phyloP scores from a whole-genome alignment of 2,329 filamentous ascomycete genomes.

The Akanthomyces muscarius region DNA sequence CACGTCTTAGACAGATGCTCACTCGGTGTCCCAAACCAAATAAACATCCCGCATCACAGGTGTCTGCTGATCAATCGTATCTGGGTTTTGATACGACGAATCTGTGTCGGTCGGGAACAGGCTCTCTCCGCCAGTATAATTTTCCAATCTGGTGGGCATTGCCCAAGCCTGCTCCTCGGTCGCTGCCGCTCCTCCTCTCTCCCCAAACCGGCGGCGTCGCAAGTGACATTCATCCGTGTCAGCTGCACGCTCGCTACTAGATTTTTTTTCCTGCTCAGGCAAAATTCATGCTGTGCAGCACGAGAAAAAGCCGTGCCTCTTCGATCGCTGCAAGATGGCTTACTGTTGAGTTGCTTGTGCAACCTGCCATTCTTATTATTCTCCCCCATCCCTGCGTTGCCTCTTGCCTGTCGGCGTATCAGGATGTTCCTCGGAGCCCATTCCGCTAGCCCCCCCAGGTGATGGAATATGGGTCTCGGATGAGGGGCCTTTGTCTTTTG shows the following conservation, averaged over 20 bases:
- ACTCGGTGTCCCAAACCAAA: not conserved
- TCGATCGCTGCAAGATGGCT: slow-evolving; percentile 12
- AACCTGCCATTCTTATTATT: not conserved
- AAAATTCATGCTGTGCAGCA: not conserved
- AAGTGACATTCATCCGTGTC: not conserved
- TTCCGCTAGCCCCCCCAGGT: slow-evolving; percentile 1
- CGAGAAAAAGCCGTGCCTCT: not conserved
- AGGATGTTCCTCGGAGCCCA: not conserved
- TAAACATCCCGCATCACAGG: not conserved
- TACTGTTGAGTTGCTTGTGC: not conserved
- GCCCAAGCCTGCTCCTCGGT: not conserved
- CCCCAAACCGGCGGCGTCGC: not conserved
- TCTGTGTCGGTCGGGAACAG: not conserved
- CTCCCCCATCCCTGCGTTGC: not conserved
- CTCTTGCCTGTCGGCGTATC: not conserved
- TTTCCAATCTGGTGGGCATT: not conserved
- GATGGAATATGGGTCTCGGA: slow-evolving; percentile 14
- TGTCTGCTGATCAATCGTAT: slow-evolving; percentile 7
- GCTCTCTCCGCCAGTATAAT: not conserved
- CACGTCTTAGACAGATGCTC: slow-evolving; percentile 5
- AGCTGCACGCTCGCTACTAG: not conserved
- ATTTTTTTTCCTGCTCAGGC: not conserved
- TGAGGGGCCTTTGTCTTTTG: slow-evolving; percentile 4
- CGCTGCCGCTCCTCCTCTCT: not conserved
- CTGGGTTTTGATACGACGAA: too few species aligned